phyloP scores from a whole-genome alignment of 192 early-diverging fungal species.

The Coemansia javaensis region DNA sequence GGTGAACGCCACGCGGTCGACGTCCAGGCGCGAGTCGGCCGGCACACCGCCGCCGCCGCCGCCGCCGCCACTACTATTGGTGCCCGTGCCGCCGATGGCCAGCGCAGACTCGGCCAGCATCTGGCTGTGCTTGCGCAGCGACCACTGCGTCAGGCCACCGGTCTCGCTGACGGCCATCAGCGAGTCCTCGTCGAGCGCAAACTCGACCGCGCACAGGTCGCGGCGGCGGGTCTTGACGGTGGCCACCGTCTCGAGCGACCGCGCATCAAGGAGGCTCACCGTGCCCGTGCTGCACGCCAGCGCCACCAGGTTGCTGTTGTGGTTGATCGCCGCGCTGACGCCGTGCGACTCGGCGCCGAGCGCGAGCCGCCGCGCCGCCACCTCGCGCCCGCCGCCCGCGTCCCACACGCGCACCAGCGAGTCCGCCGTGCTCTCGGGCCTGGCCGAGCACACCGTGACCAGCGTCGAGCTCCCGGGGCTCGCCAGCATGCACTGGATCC shows the following conservation, averaged over 20 bases:
- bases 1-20: constrained; percentile 40
- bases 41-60: neutral
- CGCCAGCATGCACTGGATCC: constrained; percentile 41
- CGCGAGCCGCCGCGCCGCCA: constrained; percentile 22
- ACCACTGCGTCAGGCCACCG: constrained; percentile 49
- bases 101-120: constrained; percentile 42
- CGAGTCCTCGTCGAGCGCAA: constrained; percentile 42
- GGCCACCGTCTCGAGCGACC: constrained; percentile 35
- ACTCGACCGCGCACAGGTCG: constrained; percentile 27
- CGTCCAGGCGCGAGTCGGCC: constrained; percentile 31
- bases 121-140: constrained; percentile 27
- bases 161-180: constrained; percentile 34
- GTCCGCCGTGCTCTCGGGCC: constrained; percentile 39
- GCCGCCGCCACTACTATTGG: too few relatives aligned
- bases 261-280: constrained; percentile 32
- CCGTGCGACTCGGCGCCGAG: constrained; percentile 24
- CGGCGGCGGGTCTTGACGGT: constrained; percentile 28
- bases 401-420: constrained; percentile 40
- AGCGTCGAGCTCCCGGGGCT: constrained; percentile 34
- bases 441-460: constrained; percentile 35
- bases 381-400: constrained; percentile 21
- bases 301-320: constrained; percentile 41
- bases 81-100: constrained; percentile 9
- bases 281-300: constrained; percentile 36
- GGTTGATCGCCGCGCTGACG: constrained; percentile 43